phyloP scores from a whole-genome alignment of 2,329 filamentous ascomycete species.

The Xylogone sp. region DNA sequence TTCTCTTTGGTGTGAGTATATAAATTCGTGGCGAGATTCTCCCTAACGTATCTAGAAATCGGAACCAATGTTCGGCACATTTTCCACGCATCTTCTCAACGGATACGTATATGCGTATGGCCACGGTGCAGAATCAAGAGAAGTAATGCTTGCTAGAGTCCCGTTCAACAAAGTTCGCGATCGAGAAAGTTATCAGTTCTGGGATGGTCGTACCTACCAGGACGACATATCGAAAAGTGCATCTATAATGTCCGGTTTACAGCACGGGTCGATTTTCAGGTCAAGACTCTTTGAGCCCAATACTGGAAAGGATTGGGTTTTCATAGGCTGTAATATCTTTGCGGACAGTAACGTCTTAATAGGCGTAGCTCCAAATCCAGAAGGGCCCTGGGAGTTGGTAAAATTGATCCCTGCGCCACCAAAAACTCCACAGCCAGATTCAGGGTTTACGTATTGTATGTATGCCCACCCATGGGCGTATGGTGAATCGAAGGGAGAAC shows the following conservation, averaged over 20 bases:
- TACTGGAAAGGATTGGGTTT: slow-evolving; percentile 9
- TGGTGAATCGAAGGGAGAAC: slow-evolving; percentile 10
- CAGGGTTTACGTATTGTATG: slow-evolving; percentile 13
- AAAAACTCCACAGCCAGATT: not conserved
- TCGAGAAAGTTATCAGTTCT: slow-evolving; percentile 8
- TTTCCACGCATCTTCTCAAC: slow-evolving; percentile 7
- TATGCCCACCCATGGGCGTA: slow-evolving; percentile 20
- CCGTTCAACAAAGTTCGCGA: not conserved
- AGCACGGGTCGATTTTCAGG: slow-evolving; percentile 16
- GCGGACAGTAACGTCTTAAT: slow-evolving; percentile 14
- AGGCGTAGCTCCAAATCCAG: slow-evolving; percentile 10
- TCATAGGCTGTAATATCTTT: slow-evolving; percentile 13
- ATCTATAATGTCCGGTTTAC: slow-evolving; percentile 10
- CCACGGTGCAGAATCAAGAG: slow-evolving; percentile 4
- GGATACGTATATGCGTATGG: slow-evolving; percentile 15
- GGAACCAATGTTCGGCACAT: slow-evolving; percentile 9
- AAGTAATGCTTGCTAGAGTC: slow-evolving; percentile 13
- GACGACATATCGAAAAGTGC: slow-evolving; percentile 1
- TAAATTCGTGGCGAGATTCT: not conserved
- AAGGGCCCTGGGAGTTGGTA: slow-evolving; percentile 12
- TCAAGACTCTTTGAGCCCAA: slow-evolving; percentile 14
- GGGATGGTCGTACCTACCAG: slow-evolving; percentile 8
- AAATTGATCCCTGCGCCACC: not conserved
- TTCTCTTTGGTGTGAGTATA: not conserved
- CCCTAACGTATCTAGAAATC: not conserved